Base-by-base conservation (phyloP, 2,329 filamentous ascomycete species). In the Pseudocercospora fijiensis region DNA sequence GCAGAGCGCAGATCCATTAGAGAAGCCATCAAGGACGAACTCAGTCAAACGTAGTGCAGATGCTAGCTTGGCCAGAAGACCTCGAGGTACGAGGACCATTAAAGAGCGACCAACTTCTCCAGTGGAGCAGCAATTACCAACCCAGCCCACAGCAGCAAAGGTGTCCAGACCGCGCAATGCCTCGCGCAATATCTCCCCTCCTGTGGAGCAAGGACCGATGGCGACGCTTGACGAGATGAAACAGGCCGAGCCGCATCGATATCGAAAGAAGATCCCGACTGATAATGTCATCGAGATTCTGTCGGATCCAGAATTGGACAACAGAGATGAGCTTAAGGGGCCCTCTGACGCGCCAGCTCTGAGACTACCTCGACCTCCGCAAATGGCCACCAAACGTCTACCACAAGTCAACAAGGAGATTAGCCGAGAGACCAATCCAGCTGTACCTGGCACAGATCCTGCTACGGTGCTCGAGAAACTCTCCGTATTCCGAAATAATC, bases 401-500 rank as follows among this genome's bases (percentile, higher is more conserved):
- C 74, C 75, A 49, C 58, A 71, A 64, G 64, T 60, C 22, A 52
- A 70, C 56, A 53, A 30, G 52, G 66, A 62, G 33, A 37, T 62
- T 4, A 57, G 58, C 20, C 53, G 49, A 1, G 62, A 65, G 16
- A 60, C 62, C 27, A 63, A 71, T 55, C 57, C 66, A 22, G 68
- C 73, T 8, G 65, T 78, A 26, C 72, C 78, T 18, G 73, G 72
- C 27, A 80, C 78, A 1, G 79, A 82, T 65, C 81, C 81, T 3
- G 70, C 75, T 6, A 73, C 77, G n/a, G 80, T 83, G 2, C 70
- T 83, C 28, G 73, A 75, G 20, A 78, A 78, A n/a, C 73, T 82
- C 18, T 74, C 76, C 47, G 76, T 73, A 5, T 79, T 83, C 70
- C 76, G 79, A 27, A 76, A 81, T 65, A 83, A 82, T 60, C 76